Evolutionary conservation across 805 yeast species (phyloP), one percentile per base, ranked within the genome.

Genomic region (Kodamaea jinghongensis): DNA sequence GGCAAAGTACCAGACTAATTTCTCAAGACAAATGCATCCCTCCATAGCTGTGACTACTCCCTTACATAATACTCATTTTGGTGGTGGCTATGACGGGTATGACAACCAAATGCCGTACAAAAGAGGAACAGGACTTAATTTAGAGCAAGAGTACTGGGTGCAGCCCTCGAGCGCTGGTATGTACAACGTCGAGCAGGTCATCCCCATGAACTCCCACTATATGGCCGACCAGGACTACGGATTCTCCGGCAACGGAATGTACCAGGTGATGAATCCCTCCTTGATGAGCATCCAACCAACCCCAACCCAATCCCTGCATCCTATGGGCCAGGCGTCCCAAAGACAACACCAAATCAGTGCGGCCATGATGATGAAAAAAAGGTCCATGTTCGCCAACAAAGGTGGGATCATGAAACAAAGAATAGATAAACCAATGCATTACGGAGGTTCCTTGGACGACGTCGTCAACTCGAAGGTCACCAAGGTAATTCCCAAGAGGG

Each of bases 321-420:
- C 39, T 3, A 29, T 28, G 26, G 33, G 38, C 7, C 41, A 29
- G 25, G 41, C 60, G 11, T 58, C 64, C 11, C 50, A 47, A 10
- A 47, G 68, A 12, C 69, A 62, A 39, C 67, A 60, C 36, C 57
- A 60, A 10, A 55, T 55, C 12, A 60, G 63, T 39, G 56, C 62
- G 8, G 49, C 55, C 23, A 61, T 62, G 66, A 60, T 60, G 65
- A 50, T 52, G 42, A 63, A 62, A 43, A 52, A 60, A 39, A 50
- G 55, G 12, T 63, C 56, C 42, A 45, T 62, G 48, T 51, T 43
- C 31, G 50, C 46, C 12, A 45, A 22, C 34, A 32, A 27, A 26
- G 35, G 46, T 17, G 29, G 30, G 38, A 30, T 11, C 36, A 28
- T 12, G 31, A 20, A 20, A 20, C 23, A 20, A 20, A 20, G 23